Conservation (phyloP, 768 basidiomycete species). For the Pleurotus djamor region DNA sequence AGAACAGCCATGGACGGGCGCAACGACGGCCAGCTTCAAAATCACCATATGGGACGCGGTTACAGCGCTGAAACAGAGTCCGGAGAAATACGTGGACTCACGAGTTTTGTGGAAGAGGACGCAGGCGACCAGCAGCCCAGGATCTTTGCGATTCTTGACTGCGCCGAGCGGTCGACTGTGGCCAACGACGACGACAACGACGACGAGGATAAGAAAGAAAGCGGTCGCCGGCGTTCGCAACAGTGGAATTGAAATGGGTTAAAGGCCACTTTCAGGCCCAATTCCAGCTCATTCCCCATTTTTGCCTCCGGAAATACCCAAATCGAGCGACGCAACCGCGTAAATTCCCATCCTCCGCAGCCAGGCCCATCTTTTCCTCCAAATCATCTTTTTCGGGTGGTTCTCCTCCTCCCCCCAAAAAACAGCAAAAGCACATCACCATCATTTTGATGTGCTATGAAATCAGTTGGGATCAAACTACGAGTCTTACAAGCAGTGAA, state of each 20-base stretch:
- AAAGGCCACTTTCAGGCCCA: slow-evolving; percentile 4
- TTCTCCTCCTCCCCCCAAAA: background rate
- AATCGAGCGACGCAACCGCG: background rate
- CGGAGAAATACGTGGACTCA: slow-evolving; percentile 9
- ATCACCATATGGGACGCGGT: slow-evolving; percentile 5
- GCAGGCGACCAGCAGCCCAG: slow-evolving; percentile 2
- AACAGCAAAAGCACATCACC: background rate
- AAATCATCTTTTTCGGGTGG: background rate
- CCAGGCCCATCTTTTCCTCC: background rate
- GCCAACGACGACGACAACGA: slow-evolving; percentile 5
- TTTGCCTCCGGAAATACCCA: background rate
- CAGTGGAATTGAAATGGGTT: slow-evolving; percentile 5
- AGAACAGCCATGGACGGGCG: slow-evolving; percentile 72
- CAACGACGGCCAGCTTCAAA: slow-evolving; percentile 8
- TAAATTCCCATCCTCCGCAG: background rate
- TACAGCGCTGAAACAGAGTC: slow-evolving; percentile 3
- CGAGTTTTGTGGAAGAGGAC: background rate
- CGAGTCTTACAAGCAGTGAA: no score
- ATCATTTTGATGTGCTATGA: background rate
- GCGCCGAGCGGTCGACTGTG: background rate
- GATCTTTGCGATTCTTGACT: slow-evolving; percentile 2
- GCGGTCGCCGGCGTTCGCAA: slow-evolving; percentile 7
- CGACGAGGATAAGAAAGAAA: background rate
- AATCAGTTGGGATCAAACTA: no score
- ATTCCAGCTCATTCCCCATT: background rate